Conservation (phyloP, 1,284 basidiomycete species). For the Tetrapyrgos nigripes region DNA sequence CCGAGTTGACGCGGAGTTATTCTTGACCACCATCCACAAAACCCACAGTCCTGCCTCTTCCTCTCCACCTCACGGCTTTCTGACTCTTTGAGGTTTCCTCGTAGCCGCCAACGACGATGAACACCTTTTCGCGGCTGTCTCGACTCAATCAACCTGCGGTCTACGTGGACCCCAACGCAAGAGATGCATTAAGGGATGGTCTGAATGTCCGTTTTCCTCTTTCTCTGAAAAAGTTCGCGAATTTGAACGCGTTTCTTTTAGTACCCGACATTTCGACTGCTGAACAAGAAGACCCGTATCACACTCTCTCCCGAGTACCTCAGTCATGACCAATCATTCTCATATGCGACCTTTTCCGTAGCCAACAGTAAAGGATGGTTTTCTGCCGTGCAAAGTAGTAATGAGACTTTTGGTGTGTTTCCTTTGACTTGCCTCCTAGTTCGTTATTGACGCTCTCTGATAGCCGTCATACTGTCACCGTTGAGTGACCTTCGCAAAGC, state of each 20-base stretch:
- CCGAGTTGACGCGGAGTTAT: no score
- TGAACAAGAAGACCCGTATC: constrained; percentile 66
- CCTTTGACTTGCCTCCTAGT: neutral
- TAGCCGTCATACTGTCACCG: constrained; percentile 64
- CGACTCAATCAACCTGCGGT: constrained; percentile 41
- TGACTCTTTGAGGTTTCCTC: neutral
- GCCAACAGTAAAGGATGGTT: constrained; percentile 71
- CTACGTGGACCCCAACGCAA: constrained; percentile 41
- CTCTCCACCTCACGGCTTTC: no score
- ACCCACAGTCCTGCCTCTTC: no score
- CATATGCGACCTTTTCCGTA: constrained; percentile 56
- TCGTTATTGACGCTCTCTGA: constrained; percentile 7
- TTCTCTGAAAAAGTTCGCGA: neutral
- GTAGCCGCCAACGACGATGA: constrained; percentile 23
- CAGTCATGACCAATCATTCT: constrained; percentile 44
- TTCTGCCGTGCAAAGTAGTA: constrained; percentile 53
- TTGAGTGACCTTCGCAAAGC: constrained; percentile 60
- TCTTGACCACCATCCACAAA: no score
- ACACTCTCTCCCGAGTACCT: constrained; percentile 59
- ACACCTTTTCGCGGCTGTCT: constrained; percentile 41
- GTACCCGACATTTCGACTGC: constrained; percentile 49
- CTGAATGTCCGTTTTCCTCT: constrained; percentile 44
- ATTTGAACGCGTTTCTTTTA: constrained; percentile 13
- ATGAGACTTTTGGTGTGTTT: constrained; percentile 45
- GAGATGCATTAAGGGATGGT: constrained; percentile 43